Evolutionary conservation across 164 flowering plant genomes (phyloP), one percentile per base, ranked within the genome.

Genomic region (Aristolochia fimbriata): DNA sequence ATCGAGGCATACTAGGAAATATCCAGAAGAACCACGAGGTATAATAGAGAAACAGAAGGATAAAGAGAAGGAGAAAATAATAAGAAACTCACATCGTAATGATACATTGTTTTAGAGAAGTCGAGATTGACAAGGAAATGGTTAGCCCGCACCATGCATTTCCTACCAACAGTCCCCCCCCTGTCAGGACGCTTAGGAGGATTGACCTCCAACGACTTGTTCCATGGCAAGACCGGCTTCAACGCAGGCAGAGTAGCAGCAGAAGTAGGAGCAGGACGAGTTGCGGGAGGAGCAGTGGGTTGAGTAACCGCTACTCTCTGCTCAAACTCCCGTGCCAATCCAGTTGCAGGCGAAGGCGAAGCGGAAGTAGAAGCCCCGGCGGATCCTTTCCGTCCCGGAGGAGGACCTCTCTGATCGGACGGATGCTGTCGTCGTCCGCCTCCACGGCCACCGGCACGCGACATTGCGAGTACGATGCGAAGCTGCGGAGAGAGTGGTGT

Each of bases 21-120:
- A n/a, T n/a, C n/a, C n/a, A n/a, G n/a, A n/a, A n/a, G n/a, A n/a
- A n/a, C n/a, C n/a, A n/a, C n/a, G n/a, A n/a, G n/a, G n/a, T n/a
- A n/a, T n/a, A n/a, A n/a, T n/a, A n/a, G n/a, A n/a, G n/a, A n/a
- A n/a, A n/a, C n/a, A n/a, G n/a, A n/a, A n/a, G n/a, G 22, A 49
- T 17, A 16, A 30, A 31, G 13, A 43, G 11, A 53, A n/a, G 22
- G 47, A 53, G 3, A 46, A 25, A 47, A 21, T 2, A 6, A 21
- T 20, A 25, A 23, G 54, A 5, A 6, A 21, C 80, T 76, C 66
- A 91, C 94, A 65, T 91, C 96, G 50, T 91, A 91, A 27, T 88
- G 97, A 51, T 64, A 66, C 0, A 82, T 64, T 21, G 76, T 81
- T 1, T 30, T 67, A 0, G 82, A 79, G n/a, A n/a, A n/a, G 0